These are phyloP conservation scores for Salix koriyanagi DNA, from an alignment of 345 rosid species.

Conservation along the genomic window DNA sequence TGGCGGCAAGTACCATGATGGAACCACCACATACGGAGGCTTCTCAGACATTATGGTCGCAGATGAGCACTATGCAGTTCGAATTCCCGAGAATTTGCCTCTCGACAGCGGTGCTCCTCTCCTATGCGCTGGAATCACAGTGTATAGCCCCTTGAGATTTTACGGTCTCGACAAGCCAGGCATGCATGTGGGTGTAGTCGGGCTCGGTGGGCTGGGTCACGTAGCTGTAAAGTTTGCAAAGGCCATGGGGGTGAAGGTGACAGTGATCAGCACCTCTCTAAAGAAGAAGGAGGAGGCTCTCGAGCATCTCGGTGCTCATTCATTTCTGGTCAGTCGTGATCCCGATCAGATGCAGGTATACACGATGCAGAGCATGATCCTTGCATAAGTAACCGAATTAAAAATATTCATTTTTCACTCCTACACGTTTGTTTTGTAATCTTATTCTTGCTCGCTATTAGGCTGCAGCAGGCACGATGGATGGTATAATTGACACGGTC, in stretches of 20 bases:
- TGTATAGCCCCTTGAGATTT: background rate
- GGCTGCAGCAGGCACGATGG: background rate
- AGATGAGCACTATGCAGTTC: background rate
- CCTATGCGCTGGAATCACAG: background rate
- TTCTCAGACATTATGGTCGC: background rate
- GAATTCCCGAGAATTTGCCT: background rate
- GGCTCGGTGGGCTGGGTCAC: background rate
- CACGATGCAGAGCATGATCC: background rate
- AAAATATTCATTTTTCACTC: background rate
- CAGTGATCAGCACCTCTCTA: background rate
- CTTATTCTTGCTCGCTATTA: background rate
- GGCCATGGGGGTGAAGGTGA: background rate
- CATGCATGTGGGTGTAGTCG: background rate
- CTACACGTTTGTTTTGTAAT: too few relatives aligned
- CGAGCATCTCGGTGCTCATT: background rate
- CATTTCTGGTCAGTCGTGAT: background rate
- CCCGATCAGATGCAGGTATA: background rate
- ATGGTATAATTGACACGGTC: background rate
- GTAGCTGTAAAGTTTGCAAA: background rate
- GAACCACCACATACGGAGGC: background rate
- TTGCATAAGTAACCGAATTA: background rate
- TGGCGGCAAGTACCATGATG: background rate
- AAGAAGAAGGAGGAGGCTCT: background rate
- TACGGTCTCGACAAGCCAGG: background rate
- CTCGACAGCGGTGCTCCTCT: background rate